These are phyloP conservation scores for Phytophthora colocasiae DNA, from an alignment of 352 stramenopile genomes.

Conservation along the genomic window DNA sequence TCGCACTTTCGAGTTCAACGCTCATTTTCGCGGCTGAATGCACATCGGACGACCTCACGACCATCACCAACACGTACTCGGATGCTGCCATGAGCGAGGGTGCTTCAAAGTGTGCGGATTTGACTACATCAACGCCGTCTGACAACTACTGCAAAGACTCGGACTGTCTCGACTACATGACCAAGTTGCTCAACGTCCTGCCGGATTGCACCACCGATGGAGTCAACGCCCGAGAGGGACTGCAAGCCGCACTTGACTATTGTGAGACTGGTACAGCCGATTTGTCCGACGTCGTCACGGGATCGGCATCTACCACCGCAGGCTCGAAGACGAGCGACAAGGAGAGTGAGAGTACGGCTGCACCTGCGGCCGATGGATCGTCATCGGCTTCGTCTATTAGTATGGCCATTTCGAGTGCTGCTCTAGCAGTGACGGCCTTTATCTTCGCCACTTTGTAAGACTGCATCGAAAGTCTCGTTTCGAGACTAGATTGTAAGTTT, in stretches of 20 bases:
- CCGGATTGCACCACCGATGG: conserved; percentile 32
- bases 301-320: not conserved
- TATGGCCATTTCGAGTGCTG: not conserved
- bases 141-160: conserved; percentile 21
- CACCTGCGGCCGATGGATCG: conserved; percentile 9
- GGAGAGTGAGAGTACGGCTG: conserved; percentile 5
- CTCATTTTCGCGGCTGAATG: conserved; percentile 17
- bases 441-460: not conserved
- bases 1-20: not conserved
- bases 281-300: not conserved
- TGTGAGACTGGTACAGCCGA: conserved; percentile 17
- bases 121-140: conserved; percentile 13
- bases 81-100: conserved; percentile 5
- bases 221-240: conserved; percentile 19
- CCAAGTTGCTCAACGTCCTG: conserved; percentile 16
- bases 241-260: conserved; percentile 21
- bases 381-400: conserved; percentile 9
- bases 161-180: conserved; percentile 21
- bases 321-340: conserved; percentile 3
- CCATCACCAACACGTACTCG: conserved; percentile 19
- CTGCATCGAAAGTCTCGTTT: too few relatives aligned
- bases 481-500: too few relatives aligned
- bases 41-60: conserved; percentile 14
- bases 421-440: not conserved
- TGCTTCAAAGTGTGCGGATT: conserved; percentile 9